Conservation (phyloP, 441 rosid genomes). For the Monsonia emarginata region DNA sequence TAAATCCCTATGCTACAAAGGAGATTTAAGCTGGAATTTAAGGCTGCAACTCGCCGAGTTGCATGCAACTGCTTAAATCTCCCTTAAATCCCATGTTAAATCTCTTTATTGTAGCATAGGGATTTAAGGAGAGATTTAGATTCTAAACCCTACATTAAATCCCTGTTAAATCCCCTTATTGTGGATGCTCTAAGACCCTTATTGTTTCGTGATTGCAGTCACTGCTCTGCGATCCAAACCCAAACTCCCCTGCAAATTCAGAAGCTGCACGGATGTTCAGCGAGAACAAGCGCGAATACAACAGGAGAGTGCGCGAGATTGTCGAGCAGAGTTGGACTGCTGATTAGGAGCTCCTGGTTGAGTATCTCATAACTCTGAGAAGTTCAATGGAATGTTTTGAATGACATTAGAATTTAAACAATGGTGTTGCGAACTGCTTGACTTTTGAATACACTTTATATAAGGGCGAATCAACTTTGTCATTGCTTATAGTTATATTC, state of each 20-base stretch:
- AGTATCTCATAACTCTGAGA: not conserved
- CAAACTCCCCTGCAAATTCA: slow-evolving; percentile 44
- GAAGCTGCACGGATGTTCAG: slow-evolving; percentile 46
- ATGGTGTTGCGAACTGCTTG: not conserved
- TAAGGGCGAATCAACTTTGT: not conserved
- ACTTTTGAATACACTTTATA: not conserved
- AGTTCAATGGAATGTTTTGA: slow-evolving; percentile 1
- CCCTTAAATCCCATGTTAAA: too few species aligned
- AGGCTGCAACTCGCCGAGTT: too few species aligned
- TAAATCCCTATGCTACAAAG: too few species aligned
- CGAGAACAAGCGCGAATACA: slow-evolving; percentile 41
- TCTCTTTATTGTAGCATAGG: too few species aligned
- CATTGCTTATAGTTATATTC: not conserved
- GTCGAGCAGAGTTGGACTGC: slow-evolving; percentile 56
- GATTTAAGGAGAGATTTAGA: too few species aligned
- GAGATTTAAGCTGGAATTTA: too few species aligned
- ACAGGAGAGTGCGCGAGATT: slow-evolving; percentile 37
- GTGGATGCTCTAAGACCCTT: not conserved
- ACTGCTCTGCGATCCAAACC: slow-evolving; percentile 41
- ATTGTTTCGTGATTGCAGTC: slow-evolving; percentile 21
- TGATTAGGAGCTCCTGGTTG: slow-evolving; percentile 17
- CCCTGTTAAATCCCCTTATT: too few species aligned
- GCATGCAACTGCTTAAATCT: too few species aligned
- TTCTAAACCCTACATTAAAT: too few species aligned
- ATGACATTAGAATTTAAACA: not conserved